phyloP scores from a whole-genome alignment of 768 basidiomycete species.

The Mycena sanguinolenta region DNA sequence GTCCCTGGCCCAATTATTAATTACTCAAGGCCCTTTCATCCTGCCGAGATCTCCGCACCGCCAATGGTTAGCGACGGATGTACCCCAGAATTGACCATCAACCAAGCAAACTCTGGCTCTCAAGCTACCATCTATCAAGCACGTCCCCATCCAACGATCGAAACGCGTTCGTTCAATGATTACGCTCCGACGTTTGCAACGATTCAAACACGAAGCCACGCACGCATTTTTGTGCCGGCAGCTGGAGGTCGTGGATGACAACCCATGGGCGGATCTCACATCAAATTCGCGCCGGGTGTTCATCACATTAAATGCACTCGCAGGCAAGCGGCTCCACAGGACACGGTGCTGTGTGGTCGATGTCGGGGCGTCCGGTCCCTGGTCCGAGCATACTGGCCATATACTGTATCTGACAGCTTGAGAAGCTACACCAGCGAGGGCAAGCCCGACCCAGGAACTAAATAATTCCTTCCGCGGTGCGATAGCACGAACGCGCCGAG shows the following conservation, averaged over 20 bases:
- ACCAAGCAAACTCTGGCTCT: slow-evolving; percentile 24
- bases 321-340: slow-evolving; percentile 26
- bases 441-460: not conserved
- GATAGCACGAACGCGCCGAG: slow-evolving; percentile 7
- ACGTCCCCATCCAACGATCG: slow-evolving; percentile 5
- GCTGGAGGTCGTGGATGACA: not conserved
- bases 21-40: slow-evolving; percentile 9
- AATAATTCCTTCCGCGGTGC: not conserved
- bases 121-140: slow-evolving; percentile 26
- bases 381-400: slow-evolving; percentile 6
- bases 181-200: slow-evolving; percentile 18
- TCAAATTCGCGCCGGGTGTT: not conserved
- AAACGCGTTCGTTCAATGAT: slow-evolving; percentile 23
- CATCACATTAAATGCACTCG: slow-evolving; percentile 10
- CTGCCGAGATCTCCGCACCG: slow-evolving; percentile 7
- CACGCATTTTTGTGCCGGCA: slow-evolving; percentile 24
- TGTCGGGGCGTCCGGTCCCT: slow-evolving; percentile 3
- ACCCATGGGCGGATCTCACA: not conserved
- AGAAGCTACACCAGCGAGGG: not conserved
- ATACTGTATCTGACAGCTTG: slow-evolving; percentile 19
- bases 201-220: slow-evolving; percentile 1
- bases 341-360: slow-evolving; percentile 9
- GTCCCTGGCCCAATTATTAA: not conserved
- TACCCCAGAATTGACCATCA: slow-evolving; percentile 11
- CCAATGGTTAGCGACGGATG: slow-evolving; percentile 7